Base-by-base conservation (phyloP, 2,329 filamentous ascomycete species). In the Pezicula carpinea region DNA sequence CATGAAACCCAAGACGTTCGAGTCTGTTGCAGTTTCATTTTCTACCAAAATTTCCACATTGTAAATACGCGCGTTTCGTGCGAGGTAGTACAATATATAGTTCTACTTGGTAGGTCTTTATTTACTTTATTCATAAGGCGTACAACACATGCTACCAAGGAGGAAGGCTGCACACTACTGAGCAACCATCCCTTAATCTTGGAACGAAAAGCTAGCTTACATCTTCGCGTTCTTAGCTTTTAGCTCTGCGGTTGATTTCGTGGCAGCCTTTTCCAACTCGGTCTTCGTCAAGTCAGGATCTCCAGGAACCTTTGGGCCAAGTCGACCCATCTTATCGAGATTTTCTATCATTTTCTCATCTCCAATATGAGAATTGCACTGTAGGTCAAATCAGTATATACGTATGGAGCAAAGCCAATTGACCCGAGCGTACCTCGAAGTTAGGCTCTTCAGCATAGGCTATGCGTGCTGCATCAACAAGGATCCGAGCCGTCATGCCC, bases 401-500 rank as follows among this genome's bases (percentile, higher is more conserved):
- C 32, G n/a, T 32, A 43, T 44, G 13, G 42, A 10, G 29, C n/a
- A 46, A 18, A 51, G 82, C 79, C 59, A 80, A 80, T n/a, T 18
- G 15, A 32, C 10, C 14, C 26, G 6, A 15, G 50, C 59, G 15
- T 54, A 61, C 62, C 70, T 95, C 89, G 65, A 96, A 95, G 63
- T 89, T 85, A 4, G 92, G 92, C 62, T 88, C 81, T 68, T 86
- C 78, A 2, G 70, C 85, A 64, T 93, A 97, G 17, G 91, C 92
- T 15, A 95, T 76, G 52, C 88, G 75, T 29, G 92, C 91, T 4
- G 87, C 85, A 68, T 97, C 92, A 5, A 96, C 88, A 46, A 96
- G 66, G 46, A 97, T 92, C 44, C 89, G 75, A 3, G 89, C 92
- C 44, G 92, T 97, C 89, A 97, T 92, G 14, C 92, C 92, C 79